Conservation (phyloP, 495 filamentous ascomycete species). For the Neurospora discreta region DNA sequence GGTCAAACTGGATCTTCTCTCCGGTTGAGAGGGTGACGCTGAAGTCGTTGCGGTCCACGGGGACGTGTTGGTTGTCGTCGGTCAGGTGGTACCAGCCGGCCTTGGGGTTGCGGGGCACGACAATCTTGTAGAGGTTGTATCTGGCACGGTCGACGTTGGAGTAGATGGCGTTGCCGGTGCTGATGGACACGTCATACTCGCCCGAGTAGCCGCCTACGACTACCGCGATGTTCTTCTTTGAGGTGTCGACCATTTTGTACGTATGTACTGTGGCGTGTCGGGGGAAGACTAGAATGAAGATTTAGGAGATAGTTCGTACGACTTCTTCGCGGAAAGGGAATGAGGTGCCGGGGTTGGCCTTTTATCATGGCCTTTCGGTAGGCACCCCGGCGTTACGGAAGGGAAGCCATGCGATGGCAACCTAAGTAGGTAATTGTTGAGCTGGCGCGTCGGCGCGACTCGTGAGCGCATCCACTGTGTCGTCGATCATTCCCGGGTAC, state of each 20-base stretch:
- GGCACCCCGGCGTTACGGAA: not conserved
- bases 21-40: not conserved
- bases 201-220: not conserved
- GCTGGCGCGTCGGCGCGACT: not conserved
- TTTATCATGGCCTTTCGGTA: not conserved
- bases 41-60: not conserved
- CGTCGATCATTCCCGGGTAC: not conserved
- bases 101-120: not conserved
- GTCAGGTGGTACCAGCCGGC: not conserved
- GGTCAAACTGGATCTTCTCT: not conserved
- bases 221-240: not conserved
- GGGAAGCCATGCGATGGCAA: not conserved
- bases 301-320: too few species aligned
- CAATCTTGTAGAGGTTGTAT: not conserved
- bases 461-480: not conserved
- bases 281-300: too few species aligned
- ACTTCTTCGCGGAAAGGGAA: too few species aligned
- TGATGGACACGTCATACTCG: not conserved
- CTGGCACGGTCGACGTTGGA: not conserved
- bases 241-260: not conserved
- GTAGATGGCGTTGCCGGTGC: not conserved
- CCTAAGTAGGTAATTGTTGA: not conserved
- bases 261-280: not conserved
- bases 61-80: not conserved
- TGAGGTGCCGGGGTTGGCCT: not conserved